These are phyloP conservation scores for Cryomyces minteri DNA, from an alignment of 495 filamentous ascomycete genomes.

Conservation along the genomic window DNA sequence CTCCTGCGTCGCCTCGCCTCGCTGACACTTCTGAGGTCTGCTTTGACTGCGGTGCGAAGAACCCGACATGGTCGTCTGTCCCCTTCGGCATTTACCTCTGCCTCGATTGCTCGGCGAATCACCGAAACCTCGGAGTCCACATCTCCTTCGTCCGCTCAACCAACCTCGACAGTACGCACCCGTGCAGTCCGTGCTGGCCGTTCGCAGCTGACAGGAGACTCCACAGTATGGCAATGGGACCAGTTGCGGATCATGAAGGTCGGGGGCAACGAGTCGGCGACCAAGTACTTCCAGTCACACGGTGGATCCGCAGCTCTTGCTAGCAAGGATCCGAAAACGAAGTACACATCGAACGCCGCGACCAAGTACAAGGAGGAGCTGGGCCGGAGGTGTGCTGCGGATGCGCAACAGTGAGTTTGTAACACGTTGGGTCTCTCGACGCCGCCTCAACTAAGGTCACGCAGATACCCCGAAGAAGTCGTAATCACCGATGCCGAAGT, in stretches of 20 bases:
- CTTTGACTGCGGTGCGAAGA: conserved; percentile 93
- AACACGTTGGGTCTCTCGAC: background rate
- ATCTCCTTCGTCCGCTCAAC: conserved; percentile 97
- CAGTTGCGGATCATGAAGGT: conserved; percentile 97
- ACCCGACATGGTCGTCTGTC: conserved; percentile 95
- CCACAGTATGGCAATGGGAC: conserved; percentile 95
- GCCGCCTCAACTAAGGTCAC: background rate
- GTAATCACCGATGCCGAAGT: conserved; percentile 59
- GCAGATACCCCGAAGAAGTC: conserved; percentile 72
- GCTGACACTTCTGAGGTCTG: conserved; percentile 44
- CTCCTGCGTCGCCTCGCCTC: background rate
- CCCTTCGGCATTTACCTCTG: conserved; percentile 96
- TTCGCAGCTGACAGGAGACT: conserved; percentile 5
- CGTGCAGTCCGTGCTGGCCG: conserved; percentile 22
- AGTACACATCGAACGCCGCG: conserved; percentile 80
- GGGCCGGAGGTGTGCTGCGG: conserved; percentile 59
- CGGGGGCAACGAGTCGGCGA: conserved; percentile 93
- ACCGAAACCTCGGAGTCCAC: conserved; percentile 30
- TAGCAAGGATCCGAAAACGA: conserved; percentile 89
- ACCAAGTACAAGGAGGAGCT: conserved; percentile 95
- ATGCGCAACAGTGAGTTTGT: conserved; percentile 55
- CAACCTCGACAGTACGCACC: conserved; percentile 80
- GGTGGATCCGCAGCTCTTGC: conserved; percentile 84
- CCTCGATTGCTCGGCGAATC: conserved; percentile 67
- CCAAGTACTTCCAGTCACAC: conserved; percentile 92